Evolutionary conservation across 2,329 filamentous ascomycete species (phyloP), one percentile per base, ranked within the genome.

Genomic region (Lachnellula hyalina): DNA sequence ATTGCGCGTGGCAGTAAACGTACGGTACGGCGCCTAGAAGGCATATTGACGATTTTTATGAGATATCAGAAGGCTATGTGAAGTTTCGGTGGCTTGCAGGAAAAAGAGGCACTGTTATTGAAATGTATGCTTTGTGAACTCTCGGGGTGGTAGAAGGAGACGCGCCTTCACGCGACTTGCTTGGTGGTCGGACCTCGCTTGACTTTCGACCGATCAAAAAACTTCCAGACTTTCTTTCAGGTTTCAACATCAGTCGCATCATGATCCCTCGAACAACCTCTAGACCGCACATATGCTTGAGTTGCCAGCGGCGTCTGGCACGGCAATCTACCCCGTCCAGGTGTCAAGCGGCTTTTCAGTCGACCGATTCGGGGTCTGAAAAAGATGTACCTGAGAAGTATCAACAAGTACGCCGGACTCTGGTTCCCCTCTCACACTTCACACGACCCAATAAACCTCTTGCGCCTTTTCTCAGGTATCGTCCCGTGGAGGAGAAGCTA

Each of bases 251-350:
- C 38, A 53, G 28, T 64, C 66, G 66, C 66, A 65, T 68, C 54
- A 70, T 70, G 68, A 68, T 70, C 60, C 52, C 59, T 49, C 61
- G 63, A 51, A 57, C 58, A 47, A 49, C 50, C 19, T 54, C 56
- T 32, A 53, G 58, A 32, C 54, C 62, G 54, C 63, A 67, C 52
- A 61, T 69, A 61, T 70, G 67, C 62, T 61, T 69, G 47, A 62
- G 65, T 60, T 70, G 68, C 53, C 65, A 65, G 54, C 49, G 60
- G 44, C 56, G 54, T 51, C 61, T 68, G 50, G 60, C 60, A 23
- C 58, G 57, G 53, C 61, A 52, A 5, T 34, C 23, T 46, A 23
- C 23, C 32, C 35, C 49, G 11, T 49, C 25, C 3, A 50, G 28
- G 35, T 25, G 44, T 17, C 60, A 53, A 50, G 34, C 21, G 36